Base-by-base conservation (phyloP, 228 moss, liverwort and hornwort species). In the Sphagnum magellanicum region DNA sequence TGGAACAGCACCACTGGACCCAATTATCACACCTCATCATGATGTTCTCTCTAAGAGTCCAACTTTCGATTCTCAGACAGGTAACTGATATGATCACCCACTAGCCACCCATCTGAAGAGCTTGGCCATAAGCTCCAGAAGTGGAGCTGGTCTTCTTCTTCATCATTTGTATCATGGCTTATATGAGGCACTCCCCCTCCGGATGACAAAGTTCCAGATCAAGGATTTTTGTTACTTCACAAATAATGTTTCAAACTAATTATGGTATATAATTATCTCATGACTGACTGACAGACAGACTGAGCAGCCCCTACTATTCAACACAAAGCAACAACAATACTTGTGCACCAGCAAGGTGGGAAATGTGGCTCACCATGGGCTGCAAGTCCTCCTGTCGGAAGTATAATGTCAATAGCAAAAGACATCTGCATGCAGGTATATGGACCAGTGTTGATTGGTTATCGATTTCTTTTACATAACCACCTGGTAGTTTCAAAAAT, bases 401-500 rank as follows among this genome's bases (percentile, higher is more conserved):
- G 79, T 66, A 74, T 81, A 13, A 91, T 32, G 32, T 32, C 76
- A 46, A 90, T 70, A 10, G 91, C 90, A 81, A 90, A 91, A 55
- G 90, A 74, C 32, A 71, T 91, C 89, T 67, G 88, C 78, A 63
- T 94, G 91, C 70, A 86, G 81, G 90, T 94, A 88, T 77, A 83
- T 55, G 55, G 8, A 46, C 50, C 59, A 12, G 32, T 8, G 16
- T 32, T 32, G 32, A 32, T 32, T 32, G 32, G 32, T 32, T 32
- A 13, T 49, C n/a, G 53, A 52, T 50, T 15, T 3, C 52, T 50
- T 52, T 17, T 11, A 3, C 12, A 32, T 32, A 32, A 2, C 32
- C 32, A 32, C 32, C 32, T 32, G 32, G 32, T 1, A 32, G 32
- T 32, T 32, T 32, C 0, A 32, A 3, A 59, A 59, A 0, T 10